phyloP scores from a whole-genome alignment of 495 filamentous ascomycete species.

The Xylaria venustula region DNA sequence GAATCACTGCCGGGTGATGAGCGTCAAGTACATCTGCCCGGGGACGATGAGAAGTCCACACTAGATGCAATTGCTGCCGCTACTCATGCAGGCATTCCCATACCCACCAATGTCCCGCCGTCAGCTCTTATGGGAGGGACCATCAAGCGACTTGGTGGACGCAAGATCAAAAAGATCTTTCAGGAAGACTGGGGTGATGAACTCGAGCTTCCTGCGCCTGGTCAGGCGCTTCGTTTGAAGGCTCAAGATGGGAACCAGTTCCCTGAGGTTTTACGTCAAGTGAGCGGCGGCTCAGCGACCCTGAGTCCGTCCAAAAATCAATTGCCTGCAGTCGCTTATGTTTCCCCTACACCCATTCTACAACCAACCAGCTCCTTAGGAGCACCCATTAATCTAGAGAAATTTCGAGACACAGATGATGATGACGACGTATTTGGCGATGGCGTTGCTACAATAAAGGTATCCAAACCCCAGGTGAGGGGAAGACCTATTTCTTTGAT shows the following conservation, averaged over 20 bases:
- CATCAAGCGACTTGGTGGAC: constrained; percentile 85
- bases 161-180: constrained; percentile 71
- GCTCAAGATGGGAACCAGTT: constrained; percentile 57
- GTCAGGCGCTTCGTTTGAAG: constrained; percentile 63
- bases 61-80: constrained; percentile 83
- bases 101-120: constrained; percentile 84
- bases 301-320: constrained; percentile 42
- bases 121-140: constrained; percentile 93
- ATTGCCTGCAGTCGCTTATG: constrained; percentile 15
- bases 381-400: constrained; percentile 51
- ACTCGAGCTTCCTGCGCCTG: constrained; percentile 70
- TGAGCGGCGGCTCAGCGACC: constrained; percentile 49
- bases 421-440: constrained; percentile 63
- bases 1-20: constrained; percentile 80
- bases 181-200: constrained; percentile 89
- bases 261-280: constrained; percentile 65
- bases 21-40: constrained; percentile 74
- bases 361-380: constrained; percentile 24
- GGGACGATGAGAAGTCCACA: constrained; percentile 75
- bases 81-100: constrained; percentile 84
- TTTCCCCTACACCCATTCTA: constrained; percentile 15
- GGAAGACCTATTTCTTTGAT: constrained; percentile 55
- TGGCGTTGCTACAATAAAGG: constrained; percentile 63
- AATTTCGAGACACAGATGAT: constrained; percentile 59
- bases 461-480: constrained; percentile 55